A percentile compares a stretch with the other conserved stretches of the same genome.
These are phyloP conservation scores for Ophiostoma tasmaniense DNA, from an alignment of 2,329 filamentous ascomycete genomes.

Conservation along the genomic window DNA sequence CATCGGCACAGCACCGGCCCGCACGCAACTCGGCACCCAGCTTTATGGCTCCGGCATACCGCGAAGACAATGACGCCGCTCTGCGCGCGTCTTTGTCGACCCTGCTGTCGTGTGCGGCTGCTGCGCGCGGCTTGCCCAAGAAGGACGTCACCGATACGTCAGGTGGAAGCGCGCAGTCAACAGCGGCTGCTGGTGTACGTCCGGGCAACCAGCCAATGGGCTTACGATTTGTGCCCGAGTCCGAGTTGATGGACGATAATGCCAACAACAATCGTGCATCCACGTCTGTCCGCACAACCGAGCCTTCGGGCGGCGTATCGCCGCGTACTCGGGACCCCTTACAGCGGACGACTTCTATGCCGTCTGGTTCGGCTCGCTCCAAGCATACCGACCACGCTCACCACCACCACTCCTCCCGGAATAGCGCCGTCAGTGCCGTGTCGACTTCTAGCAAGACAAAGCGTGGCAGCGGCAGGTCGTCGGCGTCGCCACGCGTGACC, in stretches of 20 bases:
- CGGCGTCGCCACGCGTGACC: constrained; percentile 33
- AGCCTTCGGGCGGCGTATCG: neutral
- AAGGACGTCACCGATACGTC: constrained; percentile 27
- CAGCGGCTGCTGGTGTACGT: constrained; percentile 31
- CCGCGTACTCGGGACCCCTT: neutral
- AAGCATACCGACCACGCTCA: constrained; percentile 2
- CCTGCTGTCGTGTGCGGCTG: constrained; percentile 86
- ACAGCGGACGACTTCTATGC: neutral
- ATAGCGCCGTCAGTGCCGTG: constrained; percentile 16
- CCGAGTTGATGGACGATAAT: constrained; percentile 40
- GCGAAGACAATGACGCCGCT: constrained; percentile 86
- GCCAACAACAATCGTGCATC: neutral
- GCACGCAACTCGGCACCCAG: neutral
- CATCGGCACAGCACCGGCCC: neutral
- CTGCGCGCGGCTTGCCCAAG: constrained; percentile 74
- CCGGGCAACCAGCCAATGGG: constrained; percentile 48
- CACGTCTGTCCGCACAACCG: neutral
- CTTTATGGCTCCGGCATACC: constrained; percentile 48
- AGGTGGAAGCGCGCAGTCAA: constrained; percentile 27
- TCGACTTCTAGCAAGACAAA: constrained; percentile 38
- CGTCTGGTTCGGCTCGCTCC: neutral
- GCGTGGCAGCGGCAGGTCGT: constrained; percentile 29
- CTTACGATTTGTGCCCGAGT: constrained; percentile 52
- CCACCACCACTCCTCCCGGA: constrained; percentile 20
- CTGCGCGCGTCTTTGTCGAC: constrained; percentile 90